Conservation (phyloP, 345 rosid genomes). For the Salix arbutifolia region DNA sequence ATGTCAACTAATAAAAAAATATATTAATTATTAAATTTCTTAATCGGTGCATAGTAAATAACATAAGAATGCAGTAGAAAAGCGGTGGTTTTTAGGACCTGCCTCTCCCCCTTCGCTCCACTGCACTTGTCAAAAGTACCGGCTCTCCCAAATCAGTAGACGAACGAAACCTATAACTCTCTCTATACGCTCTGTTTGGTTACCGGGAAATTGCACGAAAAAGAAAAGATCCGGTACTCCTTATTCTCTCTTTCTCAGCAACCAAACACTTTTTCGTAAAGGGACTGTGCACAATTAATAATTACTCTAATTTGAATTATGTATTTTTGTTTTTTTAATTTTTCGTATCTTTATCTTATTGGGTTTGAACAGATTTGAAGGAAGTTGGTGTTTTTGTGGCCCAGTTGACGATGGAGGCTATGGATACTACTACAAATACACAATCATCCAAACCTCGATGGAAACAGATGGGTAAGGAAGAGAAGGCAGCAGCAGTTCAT, state of each 20-base stretch:
- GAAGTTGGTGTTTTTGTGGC: background rate
- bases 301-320: background rate
- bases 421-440: constrained; percentile 26
- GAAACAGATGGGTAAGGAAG: constrained; percentile 51
- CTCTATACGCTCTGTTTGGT: background rate
- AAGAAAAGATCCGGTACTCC: background rate
- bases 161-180: background rate
- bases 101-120: too few species aligned
- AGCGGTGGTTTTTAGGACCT: too few species aligned
- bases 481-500: constrained; percentile 44
- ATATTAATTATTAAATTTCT: too few species aligned
- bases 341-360: background rate
- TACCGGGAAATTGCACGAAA: background rate
- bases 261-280: background rate
- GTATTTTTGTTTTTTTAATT: background rate
- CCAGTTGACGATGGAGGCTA: background rate
- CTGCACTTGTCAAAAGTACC: background rate
- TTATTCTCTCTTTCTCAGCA: background rate
- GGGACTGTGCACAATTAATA: background rate
- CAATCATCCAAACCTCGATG: constrained; percentile 20
- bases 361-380: background rate
- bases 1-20: too few species aligned
- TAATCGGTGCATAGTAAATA: too few species aligned
- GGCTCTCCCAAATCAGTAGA: background rate
- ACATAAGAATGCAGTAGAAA: too few species aligned